Evolutionary conservation across 2,329 filamentous ascomycete species (phyloP), one percentile per base, ranked within the genome.

Genomic region (Canariomyces notabilis): DNA sequence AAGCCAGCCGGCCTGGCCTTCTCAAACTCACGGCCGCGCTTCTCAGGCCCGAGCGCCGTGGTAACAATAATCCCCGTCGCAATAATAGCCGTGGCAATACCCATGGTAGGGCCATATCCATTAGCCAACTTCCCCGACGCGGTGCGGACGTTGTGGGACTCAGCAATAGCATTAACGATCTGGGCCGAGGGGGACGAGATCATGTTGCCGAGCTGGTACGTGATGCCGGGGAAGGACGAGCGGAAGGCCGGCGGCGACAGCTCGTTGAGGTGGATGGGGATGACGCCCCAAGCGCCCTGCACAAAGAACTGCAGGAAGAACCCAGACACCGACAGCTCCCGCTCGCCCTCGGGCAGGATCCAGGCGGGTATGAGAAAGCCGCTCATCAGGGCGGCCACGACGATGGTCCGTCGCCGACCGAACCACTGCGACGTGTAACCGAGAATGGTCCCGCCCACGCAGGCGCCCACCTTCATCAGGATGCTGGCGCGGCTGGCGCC

Each of bases 391-490:
- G 79, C 75, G 1, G 81, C 71, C 35, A 68, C 63, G 46, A 86
- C 74, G 61, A 87, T 87, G 43, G 79, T 76, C 32, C 82, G 75
- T 20, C 87, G 80, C 26, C 87, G 83, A 12, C 87, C 87, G 38
- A 89, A 67, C 60, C 82, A 88, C 60, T 91, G 86, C 6, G 82
- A 87, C 6, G 81, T 57, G 62, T 89, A 90, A 18, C 87, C 87
- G 49, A 87, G 76, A 50, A 85, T 78, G 34, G 80, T 83, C 20
- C 85, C 85, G 26, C 85, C 86, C 1, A 88, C 78, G 56, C 83
- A 86, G 35, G 86, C 85, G 20, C 87, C 86, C 1, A 77, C 80
- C 67, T 89, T 89, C 82, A 88, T 89, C 48, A 90, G 66, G 55
- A 90, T 89, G n/a, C 79, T 84, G 14, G 85, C 85, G n/a, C 84